Evolutionary conservation across 345 rosid species (phyloP).

Genomic region (Eucalyptus sp.): DNA sequence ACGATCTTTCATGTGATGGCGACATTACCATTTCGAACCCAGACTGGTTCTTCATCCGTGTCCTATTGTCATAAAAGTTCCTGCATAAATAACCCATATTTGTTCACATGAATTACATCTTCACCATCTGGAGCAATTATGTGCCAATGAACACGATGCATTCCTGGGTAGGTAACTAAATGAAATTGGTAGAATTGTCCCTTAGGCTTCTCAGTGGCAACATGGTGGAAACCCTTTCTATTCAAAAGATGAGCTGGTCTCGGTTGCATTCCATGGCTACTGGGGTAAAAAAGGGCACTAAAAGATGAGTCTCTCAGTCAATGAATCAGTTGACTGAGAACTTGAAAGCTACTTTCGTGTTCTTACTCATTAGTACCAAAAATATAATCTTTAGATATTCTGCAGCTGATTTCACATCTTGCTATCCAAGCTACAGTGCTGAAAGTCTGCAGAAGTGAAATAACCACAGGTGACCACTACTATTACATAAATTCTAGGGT

Average conservation of each 20-base stretch:
- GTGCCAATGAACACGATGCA: neutral
- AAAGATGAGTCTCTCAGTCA: neutral
- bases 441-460: neutral
- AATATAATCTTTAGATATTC: neutral
- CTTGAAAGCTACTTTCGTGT: neutral
- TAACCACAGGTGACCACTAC: neutral
- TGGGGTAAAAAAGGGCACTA: neutral
- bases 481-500: too few relatives aligned
- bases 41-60: neutral
- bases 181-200: neutral
- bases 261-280: neutral
- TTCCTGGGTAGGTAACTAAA: neutral
- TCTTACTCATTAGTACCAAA: neutral
- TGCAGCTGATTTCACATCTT: neutral
- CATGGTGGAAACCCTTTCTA: neutral
- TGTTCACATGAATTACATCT: neutral
- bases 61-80: neutral
- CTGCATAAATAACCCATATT: neutral
- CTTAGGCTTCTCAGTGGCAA: neutral
- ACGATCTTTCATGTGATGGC: neutral
- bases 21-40: neutral
- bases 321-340: neutral
- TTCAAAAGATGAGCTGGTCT: neutral
- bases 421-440: neutral
- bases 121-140: neutral